Percentiles rank a stretch among this genome's conserved stretches.
These are phyloP conservation scores for Rosa persica DNA, from an alignment of 306 rosid species.

Conservation along the genomic window DNA sequence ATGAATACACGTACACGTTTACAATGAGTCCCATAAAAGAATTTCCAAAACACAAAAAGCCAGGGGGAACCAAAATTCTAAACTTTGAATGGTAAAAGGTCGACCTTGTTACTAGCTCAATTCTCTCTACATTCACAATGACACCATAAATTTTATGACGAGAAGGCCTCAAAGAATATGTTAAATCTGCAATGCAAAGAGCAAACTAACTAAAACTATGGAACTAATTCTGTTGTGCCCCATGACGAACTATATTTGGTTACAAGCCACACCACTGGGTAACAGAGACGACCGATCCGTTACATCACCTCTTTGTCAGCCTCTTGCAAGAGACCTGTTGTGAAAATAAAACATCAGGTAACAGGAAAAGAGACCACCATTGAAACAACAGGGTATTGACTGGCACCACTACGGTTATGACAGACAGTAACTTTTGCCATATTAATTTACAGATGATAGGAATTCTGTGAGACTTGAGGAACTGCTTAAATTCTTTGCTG, in stretches of 20 bases:
- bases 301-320: conserved; percentile 41
- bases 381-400: not conserved
- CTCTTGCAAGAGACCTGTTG: conserved; percentile 50
- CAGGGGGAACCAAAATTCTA: conserved; percentile 30
- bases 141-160: conserved; percentile 33
- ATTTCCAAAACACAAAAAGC: conserved; percentile 20
- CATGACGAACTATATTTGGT: conserved; percentile 41
- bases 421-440: not conserved
- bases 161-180: conserved; percentile 57
- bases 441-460: not conserved
- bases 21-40: conserved; percentile 32
- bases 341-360: conserved; percentile 13
- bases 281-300: conserved; percentile 56
- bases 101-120: conserved; percentile 36
- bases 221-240: conserved; percentile 45
- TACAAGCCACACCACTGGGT: conserved; percentile 55
- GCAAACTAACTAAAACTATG: conserved; percentile 46
- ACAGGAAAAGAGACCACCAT: conserved; percentile 7
- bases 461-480: not conserved
- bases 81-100: conserved; percentile 32
- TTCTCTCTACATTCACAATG: conserved; percentile 64
- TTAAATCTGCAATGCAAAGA: conserved; percentile 23
- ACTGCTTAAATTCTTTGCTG: not conserved
- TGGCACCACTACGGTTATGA: not conserved
- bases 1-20: conserved; percentile 45